Base-by-base conservation (phyloP, 2,329 filamentous ascomycete species). In the Phaeoacremonium minimum region DNA sequence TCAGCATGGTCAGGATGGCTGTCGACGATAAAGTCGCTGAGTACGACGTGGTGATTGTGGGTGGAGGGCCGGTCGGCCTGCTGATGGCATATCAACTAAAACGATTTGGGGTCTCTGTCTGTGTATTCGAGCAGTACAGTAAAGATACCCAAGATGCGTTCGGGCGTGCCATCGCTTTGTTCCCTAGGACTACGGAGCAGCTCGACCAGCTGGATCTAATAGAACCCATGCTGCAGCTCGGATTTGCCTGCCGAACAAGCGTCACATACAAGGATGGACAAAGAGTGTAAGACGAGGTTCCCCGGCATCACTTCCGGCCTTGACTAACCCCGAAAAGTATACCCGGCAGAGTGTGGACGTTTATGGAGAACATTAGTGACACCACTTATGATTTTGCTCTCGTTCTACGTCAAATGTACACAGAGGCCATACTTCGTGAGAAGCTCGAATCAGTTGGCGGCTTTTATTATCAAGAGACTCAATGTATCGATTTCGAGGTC, bases 351-450 rank as follows among this genome's bases (percentile, higher is more conserved):
- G 69, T 66, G 2, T 73, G 69, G 69, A 63, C 59, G 18, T 74
- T 75, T 41, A 70, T 77, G 65, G 66, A 73, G 45, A 58, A 67
- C 22, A 73, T 75, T 57, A 64, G 61, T 22, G 68, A 73, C 38
- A 72, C 71, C 1, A 55, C 57, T 17, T 75, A 67, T 53, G 64
- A 72, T 42, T 77, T 73, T 46, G 61, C 65, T 1, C 55, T 75
- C n/a, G 71, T 75, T 2, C 46, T 78, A 36, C 58, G 73, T 13
- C 72, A 78, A 51, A 75, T 70, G 48, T 75, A 73, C 46, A 67
- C 71, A 6, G 73, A 77, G 46, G 66, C 69, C 11, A 67, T 77
- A 29, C 69, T 76, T 35, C 60, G 72, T 29, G 51, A 54, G n/a
- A 55, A 60, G 39, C 33, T 65, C 49, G 52, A 41, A 33, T 56